A percentile compares a stretch with the other conserved stretches of the same genome.
Conservation (phyloP, 192 early-diverging fungal species). For the Mortierella alpina region DNA sequence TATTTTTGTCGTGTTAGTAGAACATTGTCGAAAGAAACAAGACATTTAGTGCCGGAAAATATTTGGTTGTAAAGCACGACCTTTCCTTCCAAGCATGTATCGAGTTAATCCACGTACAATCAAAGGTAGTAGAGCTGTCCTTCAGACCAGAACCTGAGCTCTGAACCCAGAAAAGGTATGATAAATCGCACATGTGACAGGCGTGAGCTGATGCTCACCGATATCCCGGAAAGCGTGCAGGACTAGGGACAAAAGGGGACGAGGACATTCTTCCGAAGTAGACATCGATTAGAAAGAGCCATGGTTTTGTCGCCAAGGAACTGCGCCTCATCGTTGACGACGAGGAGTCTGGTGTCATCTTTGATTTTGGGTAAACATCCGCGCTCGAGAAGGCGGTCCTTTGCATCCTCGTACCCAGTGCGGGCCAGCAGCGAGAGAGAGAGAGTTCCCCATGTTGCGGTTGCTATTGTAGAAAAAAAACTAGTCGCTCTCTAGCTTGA, state of each 20-base stretch:
- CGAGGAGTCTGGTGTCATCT: slow-evolving; percentile 6
- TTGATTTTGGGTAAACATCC: slow-evolving; percentile 11
- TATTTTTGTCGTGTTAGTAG: slow-evolving; percentile 4
- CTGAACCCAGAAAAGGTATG: slow-evolving; percentile 39
- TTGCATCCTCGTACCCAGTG: not conserved
- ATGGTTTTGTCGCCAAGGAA: slow-evolving; percentile 29
- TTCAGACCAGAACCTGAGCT: slow-evolving; percentile 37
- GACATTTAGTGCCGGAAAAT: not conserved
- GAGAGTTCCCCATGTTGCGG: no score
- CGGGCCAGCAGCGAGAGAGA: no score
- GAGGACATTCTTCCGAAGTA: slow-evolving; percentile 11
- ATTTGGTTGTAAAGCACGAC: no score
- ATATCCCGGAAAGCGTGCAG: slow-evolving; percentile 28
- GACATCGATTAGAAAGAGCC: slow-evolving; percentile 28
- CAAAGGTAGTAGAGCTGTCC: slow-evolving; percentile 20
- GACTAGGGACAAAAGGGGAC: not conserved
- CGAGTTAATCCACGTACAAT: slow-evolving; percentile 3
- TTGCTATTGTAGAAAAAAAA: no score
- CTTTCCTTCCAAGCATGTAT: not conserved
- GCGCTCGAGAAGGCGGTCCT: not conserved
- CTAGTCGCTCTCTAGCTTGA: no score
- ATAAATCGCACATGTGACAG: slow-evolving; percentile 17
- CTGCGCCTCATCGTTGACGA: slow-evolving; percentile 28
- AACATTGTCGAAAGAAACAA: no score
- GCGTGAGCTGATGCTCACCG: slow-evolving; percentile 17